Conservation (phyloP, 1,139 yeast genomes). For the Protomyces macrosporus region DNA sequence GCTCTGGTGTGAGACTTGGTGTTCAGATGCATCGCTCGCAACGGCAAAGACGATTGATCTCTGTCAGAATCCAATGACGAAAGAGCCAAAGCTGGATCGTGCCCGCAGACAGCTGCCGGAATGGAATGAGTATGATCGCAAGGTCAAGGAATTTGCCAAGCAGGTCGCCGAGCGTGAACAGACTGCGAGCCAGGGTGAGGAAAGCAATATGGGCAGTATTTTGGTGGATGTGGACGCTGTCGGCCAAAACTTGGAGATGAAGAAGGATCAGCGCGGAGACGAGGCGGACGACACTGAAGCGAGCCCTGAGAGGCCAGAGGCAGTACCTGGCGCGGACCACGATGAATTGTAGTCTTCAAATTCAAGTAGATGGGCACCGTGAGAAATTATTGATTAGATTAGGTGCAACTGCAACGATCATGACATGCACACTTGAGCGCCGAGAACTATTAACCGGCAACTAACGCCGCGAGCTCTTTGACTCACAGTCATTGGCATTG, state of each 20-base stretch:
- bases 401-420: too few species aligned
- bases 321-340: not conserved
- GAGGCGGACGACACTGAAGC: not conserved
- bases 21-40: slow-evolving; percentile 56
- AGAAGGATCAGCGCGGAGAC: slow-evolving; percentile 17
- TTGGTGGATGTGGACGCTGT: slow-evolving; percentile 20
- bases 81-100: slow-evolving; percentile 66
- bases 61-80: slow-evolving; percentile 75
- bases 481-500: too few species aligned
- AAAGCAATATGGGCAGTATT: slow-evolving; percentile 6
- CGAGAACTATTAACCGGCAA: too few species aligned
- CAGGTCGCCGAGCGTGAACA: slow-evolving; percentile 1
- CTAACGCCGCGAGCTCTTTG: too few species aligned
- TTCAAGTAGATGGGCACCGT: too few species aligned
- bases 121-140: slow-evolving; percentile 62
- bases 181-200: not conserved
- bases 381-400: too few species aligned
- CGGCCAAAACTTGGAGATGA: slow-evolving; percentile 18
- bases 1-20: slow-evolving; percentile 96
- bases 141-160: slow-evolving; percentile 40
- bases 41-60: slow-evolving; percentile 74
- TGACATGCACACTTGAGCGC: too few species aligned
- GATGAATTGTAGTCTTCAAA: not conserved
- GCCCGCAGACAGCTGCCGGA: slow-evolving; percentile 74
- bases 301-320: not conserved